These are phyloP conservation scores for Leishmania guyanensis DNA, from an alignment of 208 protist genomes.

Conservation along the genomic window DNA sequence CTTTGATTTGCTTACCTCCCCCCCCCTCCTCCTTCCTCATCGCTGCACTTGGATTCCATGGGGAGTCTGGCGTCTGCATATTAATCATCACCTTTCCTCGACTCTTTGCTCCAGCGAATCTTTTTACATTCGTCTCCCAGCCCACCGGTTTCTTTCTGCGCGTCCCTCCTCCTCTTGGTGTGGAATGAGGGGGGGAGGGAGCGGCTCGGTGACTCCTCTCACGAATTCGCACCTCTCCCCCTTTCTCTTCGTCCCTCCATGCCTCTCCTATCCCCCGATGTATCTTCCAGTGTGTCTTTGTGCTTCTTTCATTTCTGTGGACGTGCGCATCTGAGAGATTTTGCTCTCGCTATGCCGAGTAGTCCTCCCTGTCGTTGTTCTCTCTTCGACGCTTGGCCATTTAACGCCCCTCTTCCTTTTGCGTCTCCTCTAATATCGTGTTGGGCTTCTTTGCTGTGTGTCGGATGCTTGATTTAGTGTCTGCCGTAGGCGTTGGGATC, in stretches of 20 bases:
- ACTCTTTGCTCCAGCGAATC: background rate
- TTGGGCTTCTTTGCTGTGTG: background rate
- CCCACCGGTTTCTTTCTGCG: conserved; percentile 3
- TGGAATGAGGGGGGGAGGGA: background rate
- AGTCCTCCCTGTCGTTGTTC: conserved; percentile 6
- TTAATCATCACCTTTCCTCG: background rate
- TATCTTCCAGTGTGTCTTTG: conserved; percentile 3
- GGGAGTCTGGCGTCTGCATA: background rate
- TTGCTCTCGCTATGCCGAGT: conserved; percentile 23
- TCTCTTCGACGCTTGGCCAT: background rate
- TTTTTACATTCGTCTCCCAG: background rate
- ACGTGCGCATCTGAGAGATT: conserved; percentile 14
- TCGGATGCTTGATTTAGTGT: background rate
- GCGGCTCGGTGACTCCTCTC: background rate
- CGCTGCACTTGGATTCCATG: background rate
- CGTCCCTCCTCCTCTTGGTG: conserved; percentile 16
- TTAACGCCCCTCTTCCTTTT: background rate
- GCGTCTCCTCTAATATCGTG: background rate
- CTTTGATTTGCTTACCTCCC: background rate
- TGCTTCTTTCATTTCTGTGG: background rate
- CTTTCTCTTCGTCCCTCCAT: background rate
- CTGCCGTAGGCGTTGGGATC: background rate
- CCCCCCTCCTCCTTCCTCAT: background rate
- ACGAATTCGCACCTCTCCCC: background rate
- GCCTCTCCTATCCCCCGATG: background rate